Conservation (phyloP, 495 filamentous ascomycete species). For the Wilcoxina mikolae region DNA sequence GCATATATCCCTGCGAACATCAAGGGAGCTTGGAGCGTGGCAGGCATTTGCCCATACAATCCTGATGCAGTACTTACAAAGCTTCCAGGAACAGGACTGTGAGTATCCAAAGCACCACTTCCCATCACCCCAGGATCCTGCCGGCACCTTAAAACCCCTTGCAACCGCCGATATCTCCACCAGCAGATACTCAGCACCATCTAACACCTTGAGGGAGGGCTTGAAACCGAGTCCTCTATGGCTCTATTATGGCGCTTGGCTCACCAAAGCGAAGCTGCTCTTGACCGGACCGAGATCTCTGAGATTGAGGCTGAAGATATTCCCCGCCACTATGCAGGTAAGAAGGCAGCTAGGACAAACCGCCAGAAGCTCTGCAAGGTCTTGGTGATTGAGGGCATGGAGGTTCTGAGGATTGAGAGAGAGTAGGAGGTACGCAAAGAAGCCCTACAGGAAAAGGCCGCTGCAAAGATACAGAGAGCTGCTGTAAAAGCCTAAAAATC, state of each 20-base stretch:
- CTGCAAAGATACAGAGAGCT: neutral
- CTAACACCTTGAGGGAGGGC: neutral
- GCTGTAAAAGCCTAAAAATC: neutral
- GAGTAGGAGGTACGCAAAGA: neutral
- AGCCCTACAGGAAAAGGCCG: neutral
- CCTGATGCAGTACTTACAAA: too few relatives aligned
- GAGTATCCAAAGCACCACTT: neutral
- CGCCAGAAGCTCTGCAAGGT: neutral
- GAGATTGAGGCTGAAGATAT: neutral
- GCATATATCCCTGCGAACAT: neutral
- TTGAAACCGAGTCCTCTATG: neutral
- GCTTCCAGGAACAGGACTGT: neutral
- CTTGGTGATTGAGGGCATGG: neutral
- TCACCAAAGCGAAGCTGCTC: neutral
- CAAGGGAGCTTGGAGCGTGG: neutral
- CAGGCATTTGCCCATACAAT: neutral
- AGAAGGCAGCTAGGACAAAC: neutral
- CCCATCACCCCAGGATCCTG: neutral
- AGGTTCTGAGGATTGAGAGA: neutral
- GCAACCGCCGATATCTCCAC: neutral
- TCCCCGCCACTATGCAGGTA: neutral
- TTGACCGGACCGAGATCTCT: neutral
- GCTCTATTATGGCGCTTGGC: neutral
- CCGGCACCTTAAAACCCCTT: neutral
- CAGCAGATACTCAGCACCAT: neutral